A percentile compares a stretch with the other conserved stretches of the same genome.
These are phyloP conservation scores for Colletotrichum truncatum DNA, from an alignment of 2,329 filamentous ascomycete species.

Conservation along the genomic window DNA sequence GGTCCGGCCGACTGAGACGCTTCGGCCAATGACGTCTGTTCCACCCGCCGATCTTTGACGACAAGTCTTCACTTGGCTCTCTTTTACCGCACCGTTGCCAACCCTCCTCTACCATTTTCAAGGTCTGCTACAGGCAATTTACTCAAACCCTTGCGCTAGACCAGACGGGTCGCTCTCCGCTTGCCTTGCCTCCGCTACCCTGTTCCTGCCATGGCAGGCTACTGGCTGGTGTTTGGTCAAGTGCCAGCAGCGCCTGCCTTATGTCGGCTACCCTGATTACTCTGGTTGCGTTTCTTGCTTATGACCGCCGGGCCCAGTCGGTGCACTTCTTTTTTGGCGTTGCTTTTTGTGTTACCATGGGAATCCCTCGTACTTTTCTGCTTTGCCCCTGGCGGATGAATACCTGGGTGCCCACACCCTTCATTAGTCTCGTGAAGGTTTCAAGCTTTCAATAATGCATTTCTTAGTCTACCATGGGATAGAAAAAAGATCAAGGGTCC, in stretches of 20 bases:
- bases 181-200: conserved; percentile 2
- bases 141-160: neutral
- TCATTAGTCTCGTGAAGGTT: neutral
- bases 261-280: neutral
- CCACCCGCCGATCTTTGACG: conserved; percentile 29
- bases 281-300: neutral
- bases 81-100: conserved; percentile 21
- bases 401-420: neutral
- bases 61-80: conserved; percentile 27
- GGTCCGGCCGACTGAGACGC: conserved; percentile 24
- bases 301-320: neutral
- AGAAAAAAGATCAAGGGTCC: conserved; percentile 24
- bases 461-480: neutral
- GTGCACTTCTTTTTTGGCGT: neutral
- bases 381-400: conserved; percentile 1
- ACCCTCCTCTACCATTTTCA: neutral
- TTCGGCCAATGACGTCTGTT: conserved; percentile 31
- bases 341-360: neutral
- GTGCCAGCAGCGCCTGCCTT: conserved; percentile 11
- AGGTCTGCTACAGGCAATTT: neutral
- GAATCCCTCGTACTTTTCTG: neutral
- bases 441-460: conserved; percentile 25
- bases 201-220: neutral
- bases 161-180: neutral
- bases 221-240: conserved; percentile 4